Conservation (phyloP, 2,329 filamentous ascomycete species). For the Fulvia fulva region DNA sequence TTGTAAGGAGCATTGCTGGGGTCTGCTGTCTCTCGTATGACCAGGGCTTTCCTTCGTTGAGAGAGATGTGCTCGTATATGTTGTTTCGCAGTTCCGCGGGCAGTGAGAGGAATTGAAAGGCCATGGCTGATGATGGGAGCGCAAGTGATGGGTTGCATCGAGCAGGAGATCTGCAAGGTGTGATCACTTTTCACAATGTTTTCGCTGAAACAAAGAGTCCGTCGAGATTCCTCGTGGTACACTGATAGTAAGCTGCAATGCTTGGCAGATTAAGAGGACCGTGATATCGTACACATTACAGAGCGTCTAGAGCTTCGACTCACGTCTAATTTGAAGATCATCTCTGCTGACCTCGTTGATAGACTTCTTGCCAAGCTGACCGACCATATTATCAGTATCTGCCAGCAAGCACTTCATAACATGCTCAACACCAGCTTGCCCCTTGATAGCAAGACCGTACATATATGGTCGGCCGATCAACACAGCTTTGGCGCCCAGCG, state of each 20-base stretch:
- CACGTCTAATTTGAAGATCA: conserved; percentile 17
- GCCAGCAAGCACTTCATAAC: conserved; percentile 24
- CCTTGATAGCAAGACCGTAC: conserved; percentile 56
- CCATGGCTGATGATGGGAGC: background rate
- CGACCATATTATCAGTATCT: conserved; percentile 24
- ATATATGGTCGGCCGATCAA: conserved; percentile 56
- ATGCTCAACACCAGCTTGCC: conserved; percentile 52
- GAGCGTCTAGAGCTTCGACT: conserved; percentile 15
- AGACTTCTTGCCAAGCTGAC: conserved; percentile 20
- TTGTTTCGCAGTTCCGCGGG: background rate
- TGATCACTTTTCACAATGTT: background rate
- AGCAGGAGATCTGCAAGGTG: background rate
- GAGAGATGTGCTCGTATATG: background rate
- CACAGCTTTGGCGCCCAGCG: conserved; percentile 56
- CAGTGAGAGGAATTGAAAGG: background rate
- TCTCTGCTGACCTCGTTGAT: conserved; percentile 18
- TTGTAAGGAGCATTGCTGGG: background rate
- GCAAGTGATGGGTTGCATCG: background rate
- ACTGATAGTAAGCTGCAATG: background rate
- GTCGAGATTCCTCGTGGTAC: background rate
- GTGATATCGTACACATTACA: background rate
- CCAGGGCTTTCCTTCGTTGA: background rate
- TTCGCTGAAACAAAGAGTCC: no score
- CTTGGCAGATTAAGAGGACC: background rate
- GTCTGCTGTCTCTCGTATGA: background rate